Evolutionary conservation across 116 monocot genomes (phyloP).

Genomic region (Zostera marina): DNA sequence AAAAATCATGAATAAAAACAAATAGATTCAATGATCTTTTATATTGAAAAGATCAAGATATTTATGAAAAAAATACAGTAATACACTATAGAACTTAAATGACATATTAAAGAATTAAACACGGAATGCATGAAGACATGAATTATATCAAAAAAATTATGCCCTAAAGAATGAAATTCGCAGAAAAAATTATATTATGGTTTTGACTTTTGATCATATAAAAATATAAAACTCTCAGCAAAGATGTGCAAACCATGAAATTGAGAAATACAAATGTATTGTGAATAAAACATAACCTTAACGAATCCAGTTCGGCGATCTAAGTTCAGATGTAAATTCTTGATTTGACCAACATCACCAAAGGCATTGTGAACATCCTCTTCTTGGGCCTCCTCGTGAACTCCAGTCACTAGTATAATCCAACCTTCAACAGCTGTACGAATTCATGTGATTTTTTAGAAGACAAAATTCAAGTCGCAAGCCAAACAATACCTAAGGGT

Average conservation of each 20-base stretch:
- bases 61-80: too few relatives aligned
- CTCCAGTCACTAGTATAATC: conserved; percentile 83
- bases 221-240: neutral
- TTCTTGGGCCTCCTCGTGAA: conserved; percentile 95
- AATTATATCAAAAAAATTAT: neutral
- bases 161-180: neutral
- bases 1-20: too few relatives aligned
- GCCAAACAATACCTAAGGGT: too few relatives aligned
- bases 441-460: neutral
- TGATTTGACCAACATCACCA: conserved; percentile 72
- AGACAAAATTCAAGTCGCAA: neutral
- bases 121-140: too few relatives aligned
- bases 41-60: too few relatives aligned
- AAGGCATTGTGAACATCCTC: conserved; percentile 84
- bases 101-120: too few relatives aligned
- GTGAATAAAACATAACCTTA: conserved; percentile 31
- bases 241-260: neutral
- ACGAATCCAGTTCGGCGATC: conserved; percentile 94
- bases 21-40: too few relatives aligned
- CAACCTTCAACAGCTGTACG: conserved; percentile 77
- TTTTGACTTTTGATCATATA: neutral
- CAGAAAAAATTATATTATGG: too few relatives aligned
- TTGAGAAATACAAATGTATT: neutral
- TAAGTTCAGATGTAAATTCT: conserved; percentile 89
- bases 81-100: too few relatives aligned